Evolutionary conservation across 2,329 filamentous ascomycete species (phyloP), one percentile per base, ranked within the genome.

Genomic region (Diaporthe aspalathi): DNA sequence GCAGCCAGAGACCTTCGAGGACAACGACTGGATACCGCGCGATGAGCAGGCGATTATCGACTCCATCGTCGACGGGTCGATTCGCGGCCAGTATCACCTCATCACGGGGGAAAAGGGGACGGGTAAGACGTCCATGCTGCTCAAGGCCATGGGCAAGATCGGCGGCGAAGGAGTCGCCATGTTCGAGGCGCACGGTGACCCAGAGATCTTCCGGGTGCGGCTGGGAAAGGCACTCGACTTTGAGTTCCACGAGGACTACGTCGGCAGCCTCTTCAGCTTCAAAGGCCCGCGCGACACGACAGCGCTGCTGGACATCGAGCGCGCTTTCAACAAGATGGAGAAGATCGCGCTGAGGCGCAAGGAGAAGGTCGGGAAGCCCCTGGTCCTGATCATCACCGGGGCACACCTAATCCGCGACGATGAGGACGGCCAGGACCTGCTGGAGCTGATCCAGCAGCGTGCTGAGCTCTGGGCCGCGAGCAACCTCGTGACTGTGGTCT

Each of bases 181-280:
- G 94, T 93, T 98, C 78, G 96, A 99, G 82, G 95, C 95, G 0
- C 96, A 99, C 81, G 92, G 94, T 5, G 95, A 99, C 80, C 88
- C 95, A 0, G 96, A 99, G 78, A 97, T 99, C 72, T 97, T 99
- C 80, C 92, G 96, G 22, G 92, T 98, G 52, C 89, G 96, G 5
- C 88, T 99, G 5, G 96, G 96, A 32, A 98, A 97, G 80, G 94
- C 95, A 2, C 86, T 99, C 50, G 95, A 99, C 80, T 99, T 95
- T 80, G 96, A 99, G 79, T 99, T 93, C 77, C 94, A 98, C 79
- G 96, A 98, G 83, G 96, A 99, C 84, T 98, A 97, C 78, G 98
- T 99, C 73, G 96, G 96, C 53, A 94, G 93, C 8, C 92, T 99
- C 72, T 99, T 99, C 81, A 97, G 93, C 72, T 97, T 98, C 77